Evolutionary conservation across 2,329 filamentous ascomycete genomes (phyloP).

Genomic region (Emericellopsis cladophorae): DNA sequence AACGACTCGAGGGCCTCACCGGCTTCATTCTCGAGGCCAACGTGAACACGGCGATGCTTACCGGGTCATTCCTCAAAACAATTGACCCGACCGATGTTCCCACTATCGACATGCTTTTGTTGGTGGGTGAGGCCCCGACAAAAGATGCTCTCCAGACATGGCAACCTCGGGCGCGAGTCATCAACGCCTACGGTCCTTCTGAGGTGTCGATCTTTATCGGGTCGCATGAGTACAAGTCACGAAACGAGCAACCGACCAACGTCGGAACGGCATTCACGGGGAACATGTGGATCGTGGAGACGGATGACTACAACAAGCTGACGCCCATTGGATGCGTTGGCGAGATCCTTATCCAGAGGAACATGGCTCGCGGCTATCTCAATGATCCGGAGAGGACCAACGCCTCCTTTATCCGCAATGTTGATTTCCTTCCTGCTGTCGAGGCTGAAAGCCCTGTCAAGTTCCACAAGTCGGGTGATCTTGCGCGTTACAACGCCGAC

Average conservation of each 20-base stretch:
- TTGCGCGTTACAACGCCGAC: constrained; percentile 26
- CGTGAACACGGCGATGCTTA: constrained; percentile 3
- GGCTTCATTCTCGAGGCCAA: constrained; percentile 3
- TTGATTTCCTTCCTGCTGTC: not conserved
- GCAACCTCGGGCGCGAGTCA: constrained; percentile 15
- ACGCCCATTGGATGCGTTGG: constrained; percentile 9
- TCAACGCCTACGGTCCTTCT: constrained; percentile 27
- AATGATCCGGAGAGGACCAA: constrained; percentile 8
- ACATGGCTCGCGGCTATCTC: constrained; percentile 12
- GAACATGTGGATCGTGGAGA: constrained; percentile 8
- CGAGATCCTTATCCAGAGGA: constrained; percentile 14
- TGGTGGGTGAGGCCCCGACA: constrained; percentile 16
- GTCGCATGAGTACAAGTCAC: not conserved
- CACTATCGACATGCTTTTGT: constrained; percentile 5
- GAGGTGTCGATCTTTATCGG: constrained; percentile 18
- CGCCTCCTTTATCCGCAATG: constrained; percentile 21
- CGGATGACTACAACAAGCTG: constrained; percentile 6
- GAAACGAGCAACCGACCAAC: constrained; percentile 1
- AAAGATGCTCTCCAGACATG: constrained; percentile 9
- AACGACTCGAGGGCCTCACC: constrained; percentile 11
- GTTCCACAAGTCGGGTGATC: constrained; percentile 33
- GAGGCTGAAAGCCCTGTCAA: constrained; percentile 1
- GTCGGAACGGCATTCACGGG: constrained; percentile 3
- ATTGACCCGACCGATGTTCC: constrained; percentile 3
- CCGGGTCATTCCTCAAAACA: constrained; percentile 1